These are phyloP conservation scores for Silene noctiflora DNA, from an alignment of 179 eudicot species.

Conservation along the genomic window DNA sequence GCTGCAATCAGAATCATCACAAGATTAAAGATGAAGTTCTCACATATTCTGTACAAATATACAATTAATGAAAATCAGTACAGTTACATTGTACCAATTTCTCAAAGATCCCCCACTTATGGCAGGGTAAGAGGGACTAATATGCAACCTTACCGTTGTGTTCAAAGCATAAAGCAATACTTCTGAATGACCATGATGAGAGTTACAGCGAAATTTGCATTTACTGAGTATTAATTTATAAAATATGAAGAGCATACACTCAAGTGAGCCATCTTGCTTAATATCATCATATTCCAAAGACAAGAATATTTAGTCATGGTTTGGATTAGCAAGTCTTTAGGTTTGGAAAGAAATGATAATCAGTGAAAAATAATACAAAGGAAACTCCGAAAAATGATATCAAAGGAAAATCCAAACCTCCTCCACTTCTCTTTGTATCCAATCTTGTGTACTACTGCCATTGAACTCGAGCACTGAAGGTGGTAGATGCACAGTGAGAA, in stretches of 20 bases:
- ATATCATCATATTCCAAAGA: not conserved
- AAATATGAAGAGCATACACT: not conserved
- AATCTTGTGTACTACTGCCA: conserved; percentile 50
- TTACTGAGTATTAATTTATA: not conserved
- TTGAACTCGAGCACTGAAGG: conserved; percentile 69
- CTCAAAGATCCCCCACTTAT: not conserved
- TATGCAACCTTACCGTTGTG: not conserved
- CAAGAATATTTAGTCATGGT: not conserved
- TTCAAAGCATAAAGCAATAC: not conserved
- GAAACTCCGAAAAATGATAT: not conserved
- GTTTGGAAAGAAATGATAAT: not conserved
- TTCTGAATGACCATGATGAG: not conserved
- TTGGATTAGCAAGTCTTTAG: too few species aligned
- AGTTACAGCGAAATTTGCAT: not conserved
- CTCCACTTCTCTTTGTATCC: conserved; percentile 71
- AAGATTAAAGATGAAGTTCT: not conserved
- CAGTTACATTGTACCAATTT: not conserved
- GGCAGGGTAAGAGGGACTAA: not conserved
- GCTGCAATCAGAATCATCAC: conserved; percentile 39
- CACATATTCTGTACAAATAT: not conserved
- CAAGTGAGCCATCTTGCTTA: not conserved
- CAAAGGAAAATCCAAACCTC: conserved; percentile 45
- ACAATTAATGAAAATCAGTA: not conserved
- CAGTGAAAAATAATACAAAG: not conserved
- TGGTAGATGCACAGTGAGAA: conserved; percentile 78